Conservation (phyloP, 306 rosid species). For the Medicago truncatula region DNA sequence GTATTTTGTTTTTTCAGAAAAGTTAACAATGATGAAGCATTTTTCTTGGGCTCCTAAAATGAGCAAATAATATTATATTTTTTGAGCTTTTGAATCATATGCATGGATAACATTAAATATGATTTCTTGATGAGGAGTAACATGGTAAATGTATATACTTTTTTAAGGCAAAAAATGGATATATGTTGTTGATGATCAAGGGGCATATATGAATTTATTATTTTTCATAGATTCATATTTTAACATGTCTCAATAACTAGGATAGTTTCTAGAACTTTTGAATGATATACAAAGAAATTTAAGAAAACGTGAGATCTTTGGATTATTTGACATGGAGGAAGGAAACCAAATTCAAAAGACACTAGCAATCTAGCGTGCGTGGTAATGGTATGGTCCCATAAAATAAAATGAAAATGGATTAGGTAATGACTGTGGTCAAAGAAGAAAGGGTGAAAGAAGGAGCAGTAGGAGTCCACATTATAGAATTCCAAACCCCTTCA, state of each 20-base stretch:
- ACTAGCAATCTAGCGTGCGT: background rate
- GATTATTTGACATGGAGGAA: background rate
- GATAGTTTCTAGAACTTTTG: background rate
- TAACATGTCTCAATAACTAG: background rate
- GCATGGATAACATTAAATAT: constrained; percentile 31
- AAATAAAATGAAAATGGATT: constrained; percentile 40
- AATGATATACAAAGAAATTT: background rate
- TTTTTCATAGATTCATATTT: background rate
- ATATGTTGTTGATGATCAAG: too few relatives aligned
- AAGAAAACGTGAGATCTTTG: background rate
- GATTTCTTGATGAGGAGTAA: background rate
- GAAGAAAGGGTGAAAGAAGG: constrained; percentile 20
- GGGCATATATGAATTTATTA: too few relatives aligned
- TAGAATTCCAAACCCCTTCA: constrained; percentile 59
- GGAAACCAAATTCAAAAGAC: background rate
- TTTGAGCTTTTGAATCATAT: constrained; percentile 19
- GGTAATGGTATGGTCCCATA: constrained; percentile 24
- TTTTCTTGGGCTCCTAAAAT: constrained; percentile 47
- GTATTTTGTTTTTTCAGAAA: too few relatives aligned
- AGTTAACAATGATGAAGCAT: constrained; percentile 17
- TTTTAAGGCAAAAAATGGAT: background rate
- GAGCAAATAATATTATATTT: background rate
- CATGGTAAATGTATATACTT: background rate
- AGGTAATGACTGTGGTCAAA: constrained; percentile 44
- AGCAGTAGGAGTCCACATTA: constrained; percentile 30